Evolutionary conservation across 2,329 filamentous ascomycete genomes (phyloP).

Genomic region (Cladobotryum protrusum): DNA sequence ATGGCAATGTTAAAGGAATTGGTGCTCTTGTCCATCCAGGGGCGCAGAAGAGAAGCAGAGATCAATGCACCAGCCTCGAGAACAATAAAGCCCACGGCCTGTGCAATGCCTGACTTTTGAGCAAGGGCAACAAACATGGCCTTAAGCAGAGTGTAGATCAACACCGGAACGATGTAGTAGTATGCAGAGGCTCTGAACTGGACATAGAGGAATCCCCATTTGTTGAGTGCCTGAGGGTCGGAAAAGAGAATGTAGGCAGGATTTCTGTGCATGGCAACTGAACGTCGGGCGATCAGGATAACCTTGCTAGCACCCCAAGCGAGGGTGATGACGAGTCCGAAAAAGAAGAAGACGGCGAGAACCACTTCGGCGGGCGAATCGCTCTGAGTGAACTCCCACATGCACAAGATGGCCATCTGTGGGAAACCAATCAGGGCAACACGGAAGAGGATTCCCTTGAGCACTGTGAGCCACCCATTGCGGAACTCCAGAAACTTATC

Average conservation of each 20-base stretch:
- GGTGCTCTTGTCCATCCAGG: constrained; percentile 99
- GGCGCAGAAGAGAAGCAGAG: constrained; percentile 70
- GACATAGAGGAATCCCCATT: constrained; percentile 97
- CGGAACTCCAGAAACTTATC: constrained; percentile 92
- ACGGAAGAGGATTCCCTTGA: constrained; percentile 91
- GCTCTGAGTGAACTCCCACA: constrained; percentile 85
- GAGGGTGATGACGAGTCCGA: constrained; percentile 71
- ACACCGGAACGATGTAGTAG: constrained; percentile 81
- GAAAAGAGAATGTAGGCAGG: constrained; percentile 96
- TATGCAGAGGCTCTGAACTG: constrained; percentile 94
- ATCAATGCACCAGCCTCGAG: constrained; percentile 77
- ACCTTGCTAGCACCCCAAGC: constrained; percentile 87
- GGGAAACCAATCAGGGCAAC: constrained; percentile 86
- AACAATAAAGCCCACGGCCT: constrained; percentile 76
- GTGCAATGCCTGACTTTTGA: constrained; percentile 63
- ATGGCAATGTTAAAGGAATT: constrained; percentile 96
- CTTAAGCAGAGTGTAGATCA: constrained; percentile 79
- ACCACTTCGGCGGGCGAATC: constrained; percentile 85
- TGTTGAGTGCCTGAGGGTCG: constrained; percentile 88
- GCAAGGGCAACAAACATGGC: constrained; percentile 80
- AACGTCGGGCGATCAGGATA: constrained; percentile 79
- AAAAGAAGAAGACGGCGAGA: constrained; percentile 80
- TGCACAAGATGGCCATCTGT: constrained; percentile 80
- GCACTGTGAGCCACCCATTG: constrained; percentile 84
- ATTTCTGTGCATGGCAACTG: constrained; percentile 87